These are phyloP conservation scores for Triangularia verruculosa DNA, from an alignment of 2,329 filamentous ascomycete genomes.

Conservation along the genomic window DNA sequence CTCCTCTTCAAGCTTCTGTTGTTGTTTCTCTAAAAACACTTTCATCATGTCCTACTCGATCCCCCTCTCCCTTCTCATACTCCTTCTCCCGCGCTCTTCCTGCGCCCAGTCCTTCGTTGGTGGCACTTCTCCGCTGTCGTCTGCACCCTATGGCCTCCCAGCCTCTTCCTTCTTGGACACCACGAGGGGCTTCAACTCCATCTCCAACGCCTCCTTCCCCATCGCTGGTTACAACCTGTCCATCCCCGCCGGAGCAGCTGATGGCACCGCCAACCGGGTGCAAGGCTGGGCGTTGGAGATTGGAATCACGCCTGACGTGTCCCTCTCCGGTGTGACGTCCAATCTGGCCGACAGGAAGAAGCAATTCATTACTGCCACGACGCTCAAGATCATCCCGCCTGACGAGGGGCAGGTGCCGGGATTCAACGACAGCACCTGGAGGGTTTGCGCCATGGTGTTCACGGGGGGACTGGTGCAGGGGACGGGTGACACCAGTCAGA, in stretches of 20 bases:
- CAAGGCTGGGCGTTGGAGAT: conserved; percentile 15
- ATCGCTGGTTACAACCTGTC: conserved; percentile 19
- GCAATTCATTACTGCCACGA: conserved; percentile 8
- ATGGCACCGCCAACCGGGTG: conserved; percentile 5
- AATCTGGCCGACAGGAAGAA: background rate
- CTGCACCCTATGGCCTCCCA: conserved; percentile 14
- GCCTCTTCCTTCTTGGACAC: conserved; percentile 5
- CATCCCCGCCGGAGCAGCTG: conserved; percentile 8
- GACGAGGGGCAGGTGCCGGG: background rate
- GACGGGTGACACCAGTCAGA: background rate
- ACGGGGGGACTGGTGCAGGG: conserved; percentile 6
- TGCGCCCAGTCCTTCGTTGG: conserved; percentile 9
- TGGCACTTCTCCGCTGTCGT: conserved; percentile 10
- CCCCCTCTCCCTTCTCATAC: conserved; percentile 3
- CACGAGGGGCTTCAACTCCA: background rate
- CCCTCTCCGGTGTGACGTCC: conserved; percentile 6
- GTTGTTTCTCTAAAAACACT: conserved; percentile 2
- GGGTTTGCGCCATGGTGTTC: conserved; percentile 21
- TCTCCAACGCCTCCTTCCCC: conserved; percentile 8
- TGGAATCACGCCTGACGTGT: conserved; percentile 13
- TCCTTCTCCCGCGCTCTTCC: conserved; percentile 6
- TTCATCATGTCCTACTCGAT: background rate
- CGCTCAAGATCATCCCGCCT: conserved; percentile 16
- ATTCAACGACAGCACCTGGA: conserved; percentile 8
- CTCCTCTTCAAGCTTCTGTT: conserved; percentile 9